Conservation (phyloP, 2,329 filamentous ascomycete genomes). For the Aspergillus pseudoterreus region DNA sequence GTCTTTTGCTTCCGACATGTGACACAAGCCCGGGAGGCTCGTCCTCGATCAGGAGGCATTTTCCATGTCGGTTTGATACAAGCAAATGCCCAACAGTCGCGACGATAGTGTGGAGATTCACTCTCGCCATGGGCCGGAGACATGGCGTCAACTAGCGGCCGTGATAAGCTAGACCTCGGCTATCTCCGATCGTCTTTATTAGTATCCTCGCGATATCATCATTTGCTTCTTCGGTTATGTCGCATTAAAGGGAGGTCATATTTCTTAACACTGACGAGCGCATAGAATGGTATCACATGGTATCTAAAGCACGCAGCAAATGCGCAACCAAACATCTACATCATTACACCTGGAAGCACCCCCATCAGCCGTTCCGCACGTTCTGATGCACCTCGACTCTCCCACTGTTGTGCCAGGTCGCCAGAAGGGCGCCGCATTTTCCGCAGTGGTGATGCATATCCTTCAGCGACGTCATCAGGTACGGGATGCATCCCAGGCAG, state of each 20-base stretch:
- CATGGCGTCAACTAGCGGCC: conserved; percentile 1
- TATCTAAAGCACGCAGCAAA: background rate
- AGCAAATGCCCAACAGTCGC: background rate
- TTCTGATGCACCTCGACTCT: conserved; percentile 41
- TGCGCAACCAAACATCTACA: background rate
- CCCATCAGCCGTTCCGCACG: background rate
- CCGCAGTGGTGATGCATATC: conserved; percentile 49
- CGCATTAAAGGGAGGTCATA: no score
- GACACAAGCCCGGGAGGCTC: conserved; percentile 33
- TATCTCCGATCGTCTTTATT: no score
- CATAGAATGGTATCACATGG: background rate
- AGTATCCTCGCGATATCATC: no score
- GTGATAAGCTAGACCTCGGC: conserved; percentile 1
- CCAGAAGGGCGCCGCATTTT: conserved; percentile 43
- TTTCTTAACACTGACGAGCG: background rate
- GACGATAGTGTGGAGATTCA: background rate
- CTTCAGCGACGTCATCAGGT: conserved; percentile 46
- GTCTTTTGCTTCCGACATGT: conserved; percentile 42
- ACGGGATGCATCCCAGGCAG: conserved; percentile 49
- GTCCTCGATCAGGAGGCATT: conserved; percentile 11
- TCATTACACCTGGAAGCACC: no score
- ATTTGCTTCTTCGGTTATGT: no score
- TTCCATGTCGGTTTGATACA: no score
- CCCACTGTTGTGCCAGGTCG: conserved; percentile 49
- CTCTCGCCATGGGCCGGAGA: background rate